Base-by-base conservation (phyloP, 495 filamentous ascomycete species). In the Hyaloscypha finlandica region DNA sequence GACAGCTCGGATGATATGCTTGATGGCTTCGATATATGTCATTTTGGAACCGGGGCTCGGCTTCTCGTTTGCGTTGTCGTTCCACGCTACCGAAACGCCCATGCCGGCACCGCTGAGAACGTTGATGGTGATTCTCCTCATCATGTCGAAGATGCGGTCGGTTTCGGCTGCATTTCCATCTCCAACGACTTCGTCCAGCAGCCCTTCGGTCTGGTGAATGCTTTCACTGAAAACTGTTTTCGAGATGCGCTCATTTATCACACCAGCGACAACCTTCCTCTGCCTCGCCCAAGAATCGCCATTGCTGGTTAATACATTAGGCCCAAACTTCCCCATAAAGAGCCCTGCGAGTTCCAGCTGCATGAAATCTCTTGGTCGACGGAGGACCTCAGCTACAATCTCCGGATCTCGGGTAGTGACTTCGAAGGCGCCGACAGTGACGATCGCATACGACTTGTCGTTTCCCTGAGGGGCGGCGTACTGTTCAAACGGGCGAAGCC, bases 231-330 rank as follows among this genome's bases (percentile, higher is more conserved):
- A 76, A 35, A 75, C 74, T 8, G 68, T 59, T 52, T 71, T 74
- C 19, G 68, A 71, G 39, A 76, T 73, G 35, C 73, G 71, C 62
- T 76, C 74, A 65, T 76, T 74, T 14, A 76, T 72, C 32, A 75
- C 71, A 39, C 60, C 32, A 11, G 74, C 68, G 8, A 76, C 60
- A 29, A 75, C 61, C 55, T 70, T 75, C 31, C 74, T 54, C 25
- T 76, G 74, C 35, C 73, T 65, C 14, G 69, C 58, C 74, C 74
- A 76, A 66, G 62, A 45, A 31, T 75, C 70, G 19, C 71, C 71
- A 71, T 74, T 59, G 20, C 59, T 66, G 2, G 69, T 77, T 48
- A 77, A 62, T 29, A 75, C 65, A 67, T 75, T 77, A 19, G 61
- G 64, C 30, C 73, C 74, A 39, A 75, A 74, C 53, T 64, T 62